Evolutionary conservation across 768 basidiomycete genomes (phyloP).

Genomic region (Fomitopsis pulvina): DNA sequence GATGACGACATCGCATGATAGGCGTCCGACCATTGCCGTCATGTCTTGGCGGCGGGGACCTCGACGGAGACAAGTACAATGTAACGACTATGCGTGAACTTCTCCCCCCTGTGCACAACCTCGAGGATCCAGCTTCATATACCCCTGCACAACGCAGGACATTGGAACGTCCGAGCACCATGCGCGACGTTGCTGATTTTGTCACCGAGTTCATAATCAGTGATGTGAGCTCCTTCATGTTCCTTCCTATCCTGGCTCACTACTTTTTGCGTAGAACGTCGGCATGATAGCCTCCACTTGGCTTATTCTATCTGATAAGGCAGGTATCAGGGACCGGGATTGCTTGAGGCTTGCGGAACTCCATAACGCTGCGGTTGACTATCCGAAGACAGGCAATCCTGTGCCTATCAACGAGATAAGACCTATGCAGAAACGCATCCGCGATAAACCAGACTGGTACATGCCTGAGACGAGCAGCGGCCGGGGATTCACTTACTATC

Average conservation of each 20-base stretch:
- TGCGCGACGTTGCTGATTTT: conserved; percentile 63
- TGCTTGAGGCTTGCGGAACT: conserved; percentile 49
- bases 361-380: conserved; percentile 63
- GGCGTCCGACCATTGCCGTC: conserved; percentile 53
- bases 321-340: conserved; percentile 41
- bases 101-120: conserved; percentile 14
- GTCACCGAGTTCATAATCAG: conserved; percentile 63
- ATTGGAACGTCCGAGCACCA: conserved; percentile 43
- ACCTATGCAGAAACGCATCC: conserved; percentile 29
- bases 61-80: conserved; percentile 39
- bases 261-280: conserved; percentile 33
- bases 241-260: neutral
- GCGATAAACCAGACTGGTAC: conserved; percentile 51
- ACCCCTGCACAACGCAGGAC: conserved; percentile 37
- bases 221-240: conserved; percentile 36
- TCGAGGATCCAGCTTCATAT: conserved; percentile 40
- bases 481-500: conserved; percentile 21
- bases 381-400: conserved; percentile 44
- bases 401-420: conserved; percentile 33
- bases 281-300: conserved; percentile 61
- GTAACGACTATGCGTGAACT: conserved; percentile 19
- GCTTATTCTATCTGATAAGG: conserved; percentile 57
- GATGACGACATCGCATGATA: conserved; percentile 24
- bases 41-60: conserved; percentile 61
- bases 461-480: conserved; percentile 48